These are phyloP conservation scores for Scenedesmus sp. DNA, from an alignment of 163 green algal species.

Conservation along the genomic window DNA sequence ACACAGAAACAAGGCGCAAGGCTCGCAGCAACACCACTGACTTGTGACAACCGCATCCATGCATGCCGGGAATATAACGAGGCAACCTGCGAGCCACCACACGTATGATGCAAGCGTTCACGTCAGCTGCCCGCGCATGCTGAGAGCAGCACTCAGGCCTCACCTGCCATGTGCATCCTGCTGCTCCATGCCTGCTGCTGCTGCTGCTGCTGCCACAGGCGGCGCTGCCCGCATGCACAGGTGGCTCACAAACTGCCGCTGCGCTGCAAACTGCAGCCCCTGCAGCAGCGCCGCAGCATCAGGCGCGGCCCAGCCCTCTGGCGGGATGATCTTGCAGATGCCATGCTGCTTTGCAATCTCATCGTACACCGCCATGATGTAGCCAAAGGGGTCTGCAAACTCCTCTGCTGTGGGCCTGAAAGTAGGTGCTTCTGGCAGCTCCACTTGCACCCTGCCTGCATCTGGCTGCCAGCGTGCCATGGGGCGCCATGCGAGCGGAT, in stretches of 20 bases:
- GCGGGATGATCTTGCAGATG: conserved; percentile 87
- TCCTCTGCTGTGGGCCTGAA: conserved; percentile 88
- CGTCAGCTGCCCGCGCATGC: neutral
- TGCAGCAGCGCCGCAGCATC: conserved; percentile 68
- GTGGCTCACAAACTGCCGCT: conserved; percentile 42
- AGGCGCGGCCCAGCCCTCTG: conserved; percentile 75
- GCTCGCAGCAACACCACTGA: neutral
- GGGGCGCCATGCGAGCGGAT: conserved; percentile 51
- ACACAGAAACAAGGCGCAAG: neutral
- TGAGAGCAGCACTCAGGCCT: neutral
- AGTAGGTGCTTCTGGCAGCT: conserved; percentile 61
- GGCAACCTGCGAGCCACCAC: no score
- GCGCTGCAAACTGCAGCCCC: neutral
- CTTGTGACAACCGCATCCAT: neutral
- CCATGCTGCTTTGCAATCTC: conserved; percentile 76
- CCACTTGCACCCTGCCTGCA: conserved; percentile 45
- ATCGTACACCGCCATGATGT: conserved; percentile 83
- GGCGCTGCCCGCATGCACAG: conserved; percentile 39
- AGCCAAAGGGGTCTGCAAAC: conserved; percentile 90
- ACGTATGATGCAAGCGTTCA: no score
- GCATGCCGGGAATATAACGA: neutral
- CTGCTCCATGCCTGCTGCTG: neutral
- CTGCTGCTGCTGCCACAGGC: neutral
- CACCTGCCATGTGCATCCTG: neutral
- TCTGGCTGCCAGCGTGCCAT: conserved; percentile 60